Percentiles rank a stretch among this genome's conserved stretches.
Conservation (phyloP, 2,329 filamentous ascomycete species). For the Lasiodiplodia gonubiensis region DNA sequence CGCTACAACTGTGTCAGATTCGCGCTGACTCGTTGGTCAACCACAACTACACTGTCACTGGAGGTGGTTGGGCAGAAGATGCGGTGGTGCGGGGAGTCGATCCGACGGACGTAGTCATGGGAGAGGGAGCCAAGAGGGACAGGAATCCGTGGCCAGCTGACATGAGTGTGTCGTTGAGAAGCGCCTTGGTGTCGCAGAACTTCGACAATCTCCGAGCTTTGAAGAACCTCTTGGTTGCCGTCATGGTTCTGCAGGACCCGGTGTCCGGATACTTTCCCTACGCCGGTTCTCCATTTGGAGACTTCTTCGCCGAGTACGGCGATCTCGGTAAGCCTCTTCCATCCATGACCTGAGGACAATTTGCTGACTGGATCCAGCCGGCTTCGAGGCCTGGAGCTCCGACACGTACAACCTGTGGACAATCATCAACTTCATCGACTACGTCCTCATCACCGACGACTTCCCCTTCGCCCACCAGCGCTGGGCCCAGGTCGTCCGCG, state of each 20-base stretch:
- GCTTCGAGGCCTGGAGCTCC: slow-evolving; percentile 39
- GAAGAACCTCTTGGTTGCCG: background rate
- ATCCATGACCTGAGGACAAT: background rate
- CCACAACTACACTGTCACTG: slow-evolving; percentile 6
- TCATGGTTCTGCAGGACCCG: slow-evolving; percentile 7
- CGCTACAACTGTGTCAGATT: slow-evolving; percentile 55
- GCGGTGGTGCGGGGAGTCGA: slow-evolving; percentile 38
- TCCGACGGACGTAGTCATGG: slow-evolving; percentile 44
- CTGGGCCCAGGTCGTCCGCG: background rate
- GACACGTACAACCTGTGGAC: slow-evolving; percentile 56
- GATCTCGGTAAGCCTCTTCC: background rate
- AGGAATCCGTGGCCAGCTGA: slow-evolving; percentile 54
- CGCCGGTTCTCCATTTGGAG: slow-evolving; percentile 44
- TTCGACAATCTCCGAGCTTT: slow-evolving; percentile 48
- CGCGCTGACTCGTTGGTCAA: slow-evolving; percentile 2
- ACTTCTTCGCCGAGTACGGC: slow-evolving; percentile 4
- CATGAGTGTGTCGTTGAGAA: slow-evolving; percentile 52
- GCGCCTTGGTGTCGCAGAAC: slow-evolving; percentile 49
- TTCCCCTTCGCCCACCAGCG: background rate
- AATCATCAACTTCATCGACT: slow-evolving; percentile 65
- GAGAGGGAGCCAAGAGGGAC: slow-evolving; percentile 50
- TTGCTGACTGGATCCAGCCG: background rate
- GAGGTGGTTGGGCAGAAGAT: slow-evolving; percentile 40
- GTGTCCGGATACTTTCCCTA: slow-evolving; percentile 41
- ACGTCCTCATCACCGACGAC: slow-evolving; percentile 62